Evolutionary conservation across 1,139 yeast species (phyloP).

Genomic region (Blastobotrys illinoisensis): DNA sequence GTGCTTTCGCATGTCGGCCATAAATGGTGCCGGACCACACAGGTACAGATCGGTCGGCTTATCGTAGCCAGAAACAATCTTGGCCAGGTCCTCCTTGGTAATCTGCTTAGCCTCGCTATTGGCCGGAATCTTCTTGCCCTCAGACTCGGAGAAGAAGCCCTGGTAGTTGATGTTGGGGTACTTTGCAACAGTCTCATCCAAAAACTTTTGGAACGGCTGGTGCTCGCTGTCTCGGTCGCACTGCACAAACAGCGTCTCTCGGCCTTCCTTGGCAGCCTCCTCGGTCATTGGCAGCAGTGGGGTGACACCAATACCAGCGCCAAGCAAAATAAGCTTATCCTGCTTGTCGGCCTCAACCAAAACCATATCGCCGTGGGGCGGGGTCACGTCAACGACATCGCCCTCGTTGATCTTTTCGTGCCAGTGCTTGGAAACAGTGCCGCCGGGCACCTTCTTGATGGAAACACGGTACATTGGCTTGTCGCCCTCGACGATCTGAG

Average conservation of each 20-base stretch:
- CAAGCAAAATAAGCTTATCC: constrained; percentile 42
- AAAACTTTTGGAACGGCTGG: constrained; percentile 20
- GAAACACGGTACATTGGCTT: constrained; percentile 45
- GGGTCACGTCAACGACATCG: constrained; percentile 45
- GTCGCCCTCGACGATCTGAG: constrained; percentile 32
- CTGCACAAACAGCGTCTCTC: constrained; percentile 21
- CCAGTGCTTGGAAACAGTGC: constrained; percentile 49
- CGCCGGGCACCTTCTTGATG: constrained; percentile 45
- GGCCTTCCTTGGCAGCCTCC: constrained; percentile 26
- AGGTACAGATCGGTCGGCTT: constrained; percentile 19
- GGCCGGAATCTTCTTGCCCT: constrained; percentile 5
- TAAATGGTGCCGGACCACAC: constrained; percentile 22
- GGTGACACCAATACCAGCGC: constrained; percentile 68
- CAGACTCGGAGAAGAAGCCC: constrained; percentile 16
- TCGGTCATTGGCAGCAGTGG: constrained; percentile 53
- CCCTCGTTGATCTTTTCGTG: constrained; percentile 49
- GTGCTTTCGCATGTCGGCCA: constrained; percentile 13
- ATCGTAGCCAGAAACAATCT: constrained; percentile 7
- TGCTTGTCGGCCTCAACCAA: constrained; percentile 32
- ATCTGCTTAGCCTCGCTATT: constrained; percentile 14
- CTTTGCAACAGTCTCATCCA: constrained; percentile 13
- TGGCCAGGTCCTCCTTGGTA: constrained; percentile 17
- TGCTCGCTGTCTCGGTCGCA: constrained; percentile 20
- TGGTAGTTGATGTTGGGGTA: constrained; percentile 18
- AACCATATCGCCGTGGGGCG: constrained; percentile 56